Percentiles rank a stretch among this genome's conserved stretches.
Evolutionary conservation across 2,329 filamentous ascomycete genomes (phyloP).

Genomic region (Aspergillus hiratsukae): DNA sequence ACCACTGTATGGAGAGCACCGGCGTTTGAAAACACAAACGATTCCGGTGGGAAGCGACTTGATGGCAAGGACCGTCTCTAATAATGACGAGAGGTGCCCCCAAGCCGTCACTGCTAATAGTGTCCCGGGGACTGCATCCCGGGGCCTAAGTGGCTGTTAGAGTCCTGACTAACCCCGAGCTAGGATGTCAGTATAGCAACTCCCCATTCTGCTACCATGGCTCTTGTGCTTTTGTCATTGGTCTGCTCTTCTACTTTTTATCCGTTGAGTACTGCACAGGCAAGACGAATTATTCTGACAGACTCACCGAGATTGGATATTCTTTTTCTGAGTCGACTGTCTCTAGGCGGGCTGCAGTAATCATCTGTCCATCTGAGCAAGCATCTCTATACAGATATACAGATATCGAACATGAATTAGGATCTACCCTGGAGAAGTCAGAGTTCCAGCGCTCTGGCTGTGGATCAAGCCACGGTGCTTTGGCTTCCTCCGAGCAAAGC

Average conservation of each 20-base stretch:
- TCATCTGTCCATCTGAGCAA: neutral
- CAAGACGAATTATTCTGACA: neutral
- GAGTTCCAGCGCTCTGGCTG: neutral
- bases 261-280: neutral
- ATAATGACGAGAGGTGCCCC: neutral
- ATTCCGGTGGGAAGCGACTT: neutral
- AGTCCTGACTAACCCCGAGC: neutral
- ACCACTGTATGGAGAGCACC: neutral
- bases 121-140: too few species aligned
- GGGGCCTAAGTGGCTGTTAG: too few species aligned
- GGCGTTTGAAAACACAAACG: neutral
- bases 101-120: neutral
- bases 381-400: too few species aligned
- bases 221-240: neutral
- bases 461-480: constrained; percentile 10
- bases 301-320: neutral
- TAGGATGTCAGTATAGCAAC: neutral
- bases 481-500: constrained; percentile 10
- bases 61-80: neutral
- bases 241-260: neutral
- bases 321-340: neutral
- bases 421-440: neutral
- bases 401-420: neutral
- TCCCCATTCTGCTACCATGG: neutral
- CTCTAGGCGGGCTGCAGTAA: neutral